Base-by-base conservation (phyloP, 176 grass and related monocot species). In the Triticum monococcum region DNA sequence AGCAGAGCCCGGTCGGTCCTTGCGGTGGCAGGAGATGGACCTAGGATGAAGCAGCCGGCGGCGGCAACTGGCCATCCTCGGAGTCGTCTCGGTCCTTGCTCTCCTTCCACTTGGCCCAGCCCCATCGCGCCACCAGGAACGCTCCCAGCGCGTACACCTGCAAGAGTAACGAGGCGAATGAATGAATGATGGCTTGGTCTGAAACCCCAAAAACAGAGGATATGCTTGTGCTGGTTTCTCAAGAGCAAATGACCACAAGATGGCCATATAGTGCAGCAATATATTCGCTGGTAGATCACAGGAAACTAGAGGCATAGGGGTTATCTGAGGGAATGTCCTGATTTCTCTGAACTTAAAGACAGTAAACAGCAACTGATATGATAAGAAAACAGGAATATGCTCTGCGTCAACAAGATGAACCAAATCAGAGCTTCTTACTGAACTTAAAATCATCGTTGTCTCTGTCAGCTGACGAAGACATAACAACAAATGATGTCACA, bases 141-240 rank as follows among this genome's bases (percentile, higher is more conserved):
- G 86, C 90, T 46, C 93, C 93, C 74, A 98, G 81, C 50, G 93
- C 93, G 61, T 98, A 95, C 6, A 98, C 91, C 93, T 98, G 57
- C 71, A 70, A 33, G 41, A 60, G 48, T 11, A 69, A 37, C 17
- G 26, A 12, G 18, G 56, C 17, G 0, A 48, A 64, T 24, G 12
- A 48, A 64, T 25, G 12, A 65, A 20, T 43, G 1, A 41, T 4
- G 3, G 14, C 28, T 62, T 38, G 8, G 69, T 71, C 35, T 24
- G 3, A 62, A 65, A 76, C 62, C 33, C 7, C 4, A 14, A 23
- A 70, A 73, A 5, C 33, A 62, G 24, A 71, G 28, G 4, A 14
- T 66, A 32, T 18, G 35, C 9, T 41, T 1, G 3, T 18, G 22
- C 41, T 64, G 2, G 32, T 79, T 68, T 52, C 7, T 68, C 37